Percentiles rank a stretch among this genome's conserved stretches.
Evolutionary conservation across 805 yeast genomes (phyloP).

Genomic region (Lachancea mirantina): DNA sequence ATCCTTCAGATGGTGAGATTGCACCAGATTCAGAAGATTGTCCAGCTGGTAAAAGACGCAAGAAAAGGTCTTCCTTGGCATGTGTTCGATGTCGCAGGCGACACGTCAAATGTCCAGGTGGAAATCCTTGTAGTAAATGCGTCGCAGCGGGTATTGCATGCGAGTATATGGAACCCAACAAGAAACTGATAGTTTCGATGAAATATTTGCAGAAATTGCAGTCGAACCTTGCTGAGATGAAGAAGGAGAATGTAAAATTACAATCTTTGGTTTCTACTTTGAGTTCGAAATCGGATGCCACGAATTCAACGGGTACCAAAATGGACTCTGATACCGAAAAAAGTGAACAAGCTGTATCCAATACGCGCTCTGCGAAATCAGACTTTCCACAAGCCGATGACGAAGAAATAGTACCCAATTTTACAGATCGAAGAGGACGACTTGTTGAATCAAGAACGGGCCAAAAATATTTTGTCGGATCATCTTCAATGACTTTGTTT

Average conservation of each 20-base stretch:
- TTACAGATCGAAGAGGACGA: conserved; percentile 64
- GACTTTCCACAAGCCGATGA: conserved; percentile 9
- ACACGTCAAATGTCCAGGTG: conserved; percentile 74
- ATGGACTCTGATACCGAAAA: conserved; percentile 8
- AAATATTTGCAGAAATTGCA: conserved; percentile 61
- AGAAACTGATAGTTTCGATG: conserved; percentile 66
- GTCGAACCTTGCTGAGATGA: conserved; percentile 56
- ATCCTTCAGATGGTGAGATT: too few relatives aligned
- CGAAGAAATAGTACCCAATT: conserved; percentile 59
- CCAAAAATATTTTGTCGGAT: conserved; percentile 68
- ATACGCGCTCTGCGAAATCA: not conserved
- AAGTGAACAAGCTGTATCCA: conserved; percentile 10
- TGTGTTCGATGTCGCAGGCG: conserved; percentile 65
- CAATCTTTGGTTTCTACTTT: conserved; percentile 29
- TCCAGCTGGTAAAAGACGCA: conserved; percentile 15
- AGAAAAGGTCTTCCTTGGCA: conserved; percentile 26
- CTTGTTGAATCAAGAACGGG: conserved; percentile 70
- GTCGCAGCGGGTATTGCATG: conserved; percentile 47
- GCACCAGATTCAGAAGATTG: too few relatives aligned
- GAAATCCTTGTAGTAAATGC: conserved; percentile 65
- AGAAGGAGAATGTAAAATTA: conserved; percentile 56
- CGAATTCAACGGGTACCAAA: conserved; percentile 5
- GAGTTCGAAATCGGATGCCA: conserved; percentile 1
- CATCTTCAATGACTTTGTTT: conserved; percentile 76
- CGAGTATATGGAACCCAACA: conserved; percentile 66